A percentile compares a stretch with the other conserved stretches of the same genome.
Evolutionary conservation across 768 basidiomycete species (phyloP).

Genomic region (Trametes elegans): DNA sequence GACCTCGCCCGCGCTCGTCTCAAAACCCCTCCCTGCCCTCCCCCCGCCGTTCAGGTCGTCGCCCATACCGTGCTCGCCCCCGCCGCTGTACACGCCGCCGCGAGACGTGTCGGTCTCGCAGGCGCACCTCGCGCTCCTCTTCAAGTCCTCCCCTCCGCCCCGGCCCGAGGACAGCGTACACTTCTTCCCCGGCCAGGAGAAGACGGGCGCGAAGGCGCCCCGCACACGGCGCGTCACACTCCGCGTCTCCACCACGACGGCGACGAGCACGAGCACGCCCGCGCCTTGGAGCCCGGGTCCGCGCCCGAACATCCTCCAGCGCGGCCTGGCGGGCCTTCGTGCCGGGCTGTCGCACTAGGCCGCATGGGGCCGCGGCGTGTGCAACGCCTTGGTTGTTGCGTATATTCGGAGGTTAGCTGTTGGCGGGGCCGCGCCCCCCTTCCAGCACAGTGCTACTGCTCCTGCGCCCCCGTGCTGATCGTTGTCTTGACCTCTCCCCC

Average conservation of each 20-base stretch:
- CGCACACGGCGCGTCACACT: slow-evolving; percentile 4
- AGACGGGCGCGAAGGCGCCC: background rate
- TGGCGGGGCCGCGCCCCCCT: background rate
- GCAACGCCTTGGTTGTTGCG: background rate
- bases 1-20: background rate
- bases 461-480: background rate
- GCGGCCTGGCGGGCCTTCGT: slow-evolving; percentile 5
- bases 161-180: slow-evolving; percentile 11
- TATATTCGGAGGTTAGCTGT: background rate
- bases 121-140: slow-evolving; percentile 15
- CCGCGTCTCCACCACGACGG: slow-evolving; percentile 2
- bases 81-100: slow-evolving; percentile 6
- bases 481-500: background rate
- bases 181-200: slow-evolving; percentile 1
- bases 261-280: background rate
- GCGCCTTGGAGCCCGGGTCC: slow-evolving; percentile 1
- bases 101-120: slow-evolving; percentile 5
- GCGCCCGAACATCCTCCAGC: slow-evolving; percentile 2
- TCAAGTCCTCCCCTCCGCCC: background rate
- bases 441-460: background rate
- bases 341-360: slow-evolving; percentile 7
- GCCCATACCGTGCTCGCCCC: background rate
- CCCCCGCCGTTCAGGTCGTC: background rate
- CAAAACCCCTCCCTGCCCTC: slow-evolving; percentile 4
- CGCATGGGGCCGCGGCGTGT: background rate